A percentile compares a stretch with the other conserved stretches of the same genome.
Evolutionary conservation across 257 asterid species (phyloP).

Genomic region (Nicotiana otophora): DNA sequence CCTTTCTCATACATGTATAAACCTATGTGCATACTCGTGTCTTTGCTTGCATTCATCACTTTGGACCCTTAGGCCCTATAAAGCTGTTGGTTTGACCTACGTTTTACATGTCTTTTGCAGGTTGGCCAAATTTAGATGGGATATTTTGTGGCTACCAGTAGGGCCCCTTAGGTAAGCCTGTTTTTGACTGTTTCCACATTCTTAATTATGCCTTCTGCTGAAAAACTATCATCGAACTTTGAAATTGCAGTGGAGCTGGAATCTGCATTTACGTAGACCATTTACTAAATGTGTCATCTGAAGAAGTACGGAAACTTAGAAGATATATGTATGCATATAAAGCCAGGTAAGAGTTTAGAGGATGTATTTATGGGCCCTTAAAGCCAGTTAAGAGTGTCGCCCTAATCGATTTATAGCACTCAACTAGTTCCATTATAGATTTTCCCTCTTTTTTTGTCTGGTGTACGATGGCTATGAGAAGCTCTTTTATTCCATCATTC

Average conservation of each 20-base stretch:
- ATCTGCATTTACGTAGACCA: conserved; percentile 72
- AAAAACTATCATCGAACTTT: conserved; percentile 2
- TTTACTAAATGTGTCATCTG: conserved; percentile 64
- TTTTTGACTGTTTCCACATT: background rate
- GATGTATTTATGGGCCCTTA: background rate
- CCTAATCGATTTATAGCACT: background rate
- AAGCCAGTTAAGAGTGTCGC: background rate
- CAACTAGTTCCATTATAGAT: background rate
- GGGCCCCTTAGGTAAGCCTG: conserved; percentile 63
- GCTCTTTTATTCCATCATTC: background rate
- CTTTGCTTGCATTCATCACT: background rate
- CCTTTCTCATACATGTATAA: background rate
- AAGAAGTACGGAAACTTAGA: conserved; percentile 79
- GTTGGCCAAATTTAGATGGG: conserved; percentile 87
- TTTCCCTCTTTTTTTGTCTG: background rate
- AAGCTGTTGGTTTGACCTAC: background rate
- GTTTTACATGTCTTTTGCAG: conserved; percentile 34
- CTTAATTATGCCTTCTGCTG: conserved; percentile 13
- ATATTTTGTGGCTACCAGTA: conserved; percentile 75
- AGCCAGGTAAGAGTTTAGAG: conserved; percentile 38
- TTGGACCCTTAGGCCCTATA: background rate
- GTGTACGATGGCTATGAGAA: background rate
- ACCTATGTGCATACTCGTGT: background rate
- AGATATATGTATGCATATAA: conserved; percentile 82
- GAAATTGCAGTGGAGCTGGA: conserved; percentile 54